Conservation (phyloP, 2,329 filamentous ascomycete genomes). For the Aspergillus cejpii region DNA sequence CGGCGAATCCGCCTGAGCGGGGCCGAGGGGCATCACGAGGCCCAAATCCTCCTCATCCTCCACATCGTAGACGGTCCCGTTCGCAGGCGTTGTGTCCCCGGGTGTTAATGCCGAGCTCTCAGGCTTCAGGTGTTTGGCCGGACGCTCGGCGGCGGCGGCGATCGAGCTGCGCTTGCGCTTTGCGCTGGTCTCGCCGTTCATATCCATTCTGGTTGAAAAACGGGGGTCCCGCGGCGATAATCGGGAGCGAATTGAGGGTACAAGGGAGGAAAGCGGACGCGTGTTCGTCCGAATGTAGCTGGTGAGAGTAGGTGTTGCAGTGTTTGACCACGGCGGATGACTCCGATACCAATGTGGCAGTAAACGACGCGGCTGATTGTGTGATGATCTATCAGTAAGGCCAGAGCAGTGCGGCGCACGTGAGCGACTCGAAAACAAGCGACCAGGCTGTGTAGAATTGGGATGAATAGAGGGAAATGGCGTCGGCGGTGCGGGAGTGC, state of each 20-base stretch:
- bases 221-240: constrained; percentile 4
- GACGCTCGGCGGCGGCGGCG: constrained; percentile 46
- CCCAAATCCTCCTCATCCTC: constrained; percentile 44
- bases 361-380: neutral
- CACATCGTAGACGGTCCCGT: constrained; percentile 41
- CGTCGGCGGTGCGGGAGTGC: constrained; percentile 9
- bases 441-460: neutral
- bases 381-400: neutral
- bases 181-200: constrained; percentile 43
- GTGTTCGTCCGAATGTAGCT: constrained; percentile 12
- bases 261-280: constrained; percentile 10
- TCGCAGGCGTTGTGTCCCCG: constrained; percentile 39
- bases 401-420: neutral
- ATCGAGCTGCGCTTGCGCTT: constrained; percentile 53
- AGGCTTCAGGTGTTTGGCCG: constrained; percentile 50
- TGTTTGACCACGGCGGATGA: constrained; percentile 7
- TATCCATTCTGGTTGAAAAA: constrained; percentile 39
- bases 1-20: constrained; percentile 56
- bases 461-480: constrained; percentile 4
- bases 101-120: constrained; percentile 39
- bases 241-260: constrained; percentile 2
- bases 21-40: constrained; percentile 40
- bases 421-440: neutral
- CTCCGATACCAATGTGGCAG: constrained; percentile 1
- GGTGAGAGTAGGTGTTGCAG: constrained; percentile 8